Conservation (phyloP, 139 green algal genomes). For the Trebouxia sp. region DNA sequence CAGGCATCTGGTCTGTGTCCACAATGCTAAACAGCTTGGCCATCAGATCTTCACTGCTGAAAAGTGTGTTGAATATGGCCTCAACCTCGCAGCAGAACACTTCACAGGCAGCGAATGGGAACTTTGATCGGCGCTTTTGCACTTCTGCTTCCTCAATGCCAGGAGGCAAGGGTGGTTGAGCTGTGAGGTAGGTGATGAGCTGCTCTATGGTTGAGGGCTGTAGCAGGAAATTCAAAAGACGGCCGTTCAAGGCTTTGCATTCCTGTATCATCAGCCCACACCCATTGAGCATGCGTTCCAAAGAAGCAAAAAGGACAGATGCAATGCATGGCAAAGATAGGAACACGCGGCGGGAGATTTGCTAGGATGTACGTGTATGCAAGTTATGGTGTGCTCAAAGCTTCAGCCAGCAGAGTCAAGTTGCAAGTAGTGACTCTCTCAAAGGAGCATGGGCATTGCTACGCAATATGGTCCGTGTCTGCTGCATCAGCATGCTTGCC, state of each 20-base stretch:
- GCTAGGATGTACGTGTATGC: too few relatives aligned
- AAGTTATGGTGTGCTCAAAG: too few relatives aligned
- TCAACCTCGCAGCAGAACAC: constrained; percentile 98
- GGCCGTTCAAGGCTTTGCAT: constrained; percentile 86
- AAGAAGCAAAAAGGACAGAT: too few relatives aligned
- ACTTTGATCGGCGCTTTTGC: constrained; percentile 81
- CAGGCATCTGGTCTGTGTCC: constrained; percentile 58
- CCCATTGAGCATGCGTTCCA: too few relatives aligned
- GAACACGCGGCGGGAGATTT: too few relatives aligned
- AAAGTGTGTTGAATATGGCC: constrained; percentile 84
- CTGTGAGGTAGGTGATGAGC: constrained; percentile 58
- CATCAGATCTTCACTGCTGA: constrained; percentile 80
- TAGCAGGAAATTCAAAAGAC: constrained; percentile 82
- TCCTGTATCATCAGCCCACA: constrained; percentile 78
- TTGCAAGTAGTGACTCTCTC: too few relatives aligned
- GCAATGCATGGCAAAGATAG: too few relatives aligned
- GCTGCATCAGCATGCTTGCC: too few relatives aligned
- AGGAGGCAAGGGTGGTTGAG: not conserved
- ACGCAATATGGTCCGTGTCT: too few relatives aligned
- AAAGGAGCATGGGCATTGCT: too few relatives aligned
- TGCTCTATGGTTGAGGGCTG: constrained; percentile 71
- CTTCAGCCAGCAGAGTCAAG: too few relatives aligned
- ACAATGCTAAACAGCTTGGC: constrained; percentile 84
- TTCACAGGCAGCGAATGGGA: constrained; percentile 96
- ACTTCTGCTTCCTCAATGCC: constrained; percentile 57